Evolutionary conservation across 345 rosid species (phyloP).

Genomic region (Populus pruinosa): DNA sequence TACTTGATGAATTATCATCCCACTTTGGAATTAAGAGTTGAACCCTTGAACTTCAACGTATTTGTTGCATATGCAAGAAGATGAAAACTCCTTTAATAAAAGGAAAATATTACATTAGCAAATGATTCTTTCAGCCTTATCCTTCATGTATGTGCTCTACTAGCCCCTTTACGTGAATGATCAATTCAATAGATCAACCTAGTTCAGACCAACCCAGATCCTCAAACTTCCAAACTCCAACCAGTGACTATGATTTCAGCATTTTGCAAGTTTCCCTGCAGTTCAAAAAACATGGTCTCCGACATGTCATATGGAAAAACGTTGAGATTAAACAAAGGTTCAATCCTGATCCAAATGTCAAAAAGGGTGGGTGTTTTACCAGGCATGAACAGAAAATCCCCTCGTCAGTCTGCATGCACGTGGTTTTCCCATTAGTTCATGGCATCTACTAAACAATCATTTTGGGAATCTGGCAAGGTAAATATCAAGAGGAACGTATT

Average conservation of each 20-base stretch:
- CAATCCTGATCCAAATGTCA: no score
- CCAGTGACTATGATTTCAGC: background rate
- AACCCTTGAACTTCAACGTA: no score
- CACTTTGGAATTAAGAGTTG: no score
- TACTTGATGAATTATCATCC: no score
- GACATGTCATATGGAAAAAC: background rate
- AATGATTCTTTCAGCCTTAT: background rate
- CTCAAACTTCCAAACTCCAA: background rate
- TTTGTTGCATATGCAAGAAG: no score
- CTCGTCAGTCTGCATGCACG: background rate
- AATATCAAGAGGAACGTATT: constrained; percentile 53
- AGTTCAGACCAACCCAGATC: background rate
- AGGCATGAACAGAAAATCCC: background rate
- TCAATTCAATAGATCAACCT: no score
- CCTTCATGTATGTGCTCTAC: no score
- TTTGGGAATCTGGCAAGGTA: constrained; percentile 53
- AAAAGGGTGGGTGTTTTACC: background rate
- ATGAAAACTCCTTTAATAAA: no score
- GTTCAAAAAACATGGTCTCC: background rate
- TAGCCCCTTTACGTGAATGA: no score
- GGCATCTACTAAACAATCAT: background rate
- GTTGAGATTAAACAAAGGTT: background rate
- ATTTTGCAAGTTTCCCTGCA: background rate
- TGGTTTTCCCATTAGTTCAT: background rate
- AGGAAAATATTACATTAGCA: no score